Conservation (phyloP, 2,329 filamentous ascomycete genomes). For the Xylaria arbuscula region DNA sequence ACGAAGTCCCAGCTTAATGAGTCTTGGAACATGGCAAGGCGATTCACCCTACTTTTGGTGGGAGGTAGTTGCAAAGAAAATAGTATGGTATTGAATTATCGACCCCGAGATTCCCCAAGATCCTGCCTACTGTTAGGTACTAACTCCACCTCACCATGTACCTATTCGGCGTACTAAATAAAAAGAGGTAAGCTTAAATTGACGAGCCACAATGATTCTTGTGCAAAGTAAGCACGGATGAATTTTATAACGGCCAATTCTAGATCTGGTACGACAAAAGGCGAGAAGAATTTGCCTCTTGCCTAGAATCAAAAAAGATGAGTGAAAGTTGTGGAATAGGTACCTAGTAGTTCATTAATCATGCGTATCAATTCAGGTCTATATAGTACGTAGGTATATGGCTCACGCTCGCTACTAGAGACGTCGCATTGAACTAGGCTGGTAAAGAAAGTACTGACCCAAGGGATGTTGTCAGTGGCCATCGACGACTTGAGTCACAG, state of each 20-base stretch:
- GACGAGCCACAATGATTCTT: neutral
- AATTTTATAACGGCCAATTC: conserved; percentile 8
- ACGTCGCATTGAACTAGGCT: neutral
- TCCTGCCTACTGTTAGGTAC: too few relatives aligned
- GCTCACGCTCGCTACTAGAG: too few relatives aligned
- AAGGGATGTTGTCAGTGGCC: neutral
- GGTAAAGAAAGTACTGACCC: neutral
- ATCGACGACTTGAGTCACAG: neutral
- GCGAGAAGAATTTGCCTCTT: neutral
- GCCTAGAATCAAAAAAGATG: neutral
- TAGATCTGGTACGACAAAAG: neutral
- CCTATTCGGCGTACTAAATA: neutral
- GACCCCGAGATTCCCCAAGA: conserved; percentile 1
- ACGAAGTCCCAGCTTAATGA: neutral
- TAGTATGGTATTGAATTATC: neutral
- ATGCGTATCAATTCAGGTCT: too few relatives aligned
- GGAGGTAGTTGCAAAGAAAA: neutral
- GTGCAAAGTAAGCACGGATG: conserved; percentile 37
- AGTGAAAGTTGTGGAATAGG: neutral
- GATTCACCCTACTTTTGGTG: neutral
- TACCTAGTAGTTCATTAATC: neutral
- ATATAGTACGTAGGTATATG: too few relatives aligned
- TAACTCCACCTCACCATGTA: neutral
- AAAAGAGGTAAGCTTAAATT: neutral
- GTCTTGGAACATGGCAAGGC: neutral